Evolutionary conservation across 768 basidiomycete genomes (phyloP), one percentile per base, ranked within the genome.

Genomic region (Termitomyces sp.): DNA sequence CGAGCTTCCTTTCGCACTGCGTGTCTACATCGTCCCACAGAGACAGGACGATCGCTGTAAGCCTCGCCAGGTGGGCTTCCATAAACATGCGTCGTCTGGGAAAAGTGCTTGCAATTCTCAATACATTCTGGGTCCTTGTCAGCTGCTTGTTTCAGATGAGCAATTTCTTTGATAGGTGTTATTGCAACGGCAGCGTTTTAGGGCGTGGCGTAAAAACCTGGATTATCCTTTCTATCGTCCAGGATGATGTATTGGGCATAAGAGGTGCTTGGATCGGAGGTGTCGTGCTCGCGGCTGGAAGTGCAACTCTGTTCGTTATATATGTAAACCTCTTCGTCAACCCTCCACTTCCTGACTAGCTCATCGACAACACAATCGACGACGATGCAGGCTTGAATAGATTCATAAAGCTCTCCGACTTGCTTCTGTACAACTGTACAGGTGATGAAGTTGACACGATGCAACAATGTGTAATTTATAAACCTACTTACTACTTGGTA

Each of bases 251-350:
- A 3, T 20, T 33, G 10, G 27, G 53, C 42, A 69, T 70, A 60
- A 64, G 53, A 29, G 33, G 11, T 0, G 69, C 70, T 13, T 76
- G 76, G 75, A 65, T 69, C 47, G 71, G 73, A 0, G 76, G 68
- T 1, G 65, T 73, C 0, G 58, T 53, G 16, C 60, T 77, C 3
- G 66, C 68, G 3, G 54, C 63, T 29, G 44, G 47, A 0, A 60
- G 49, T 54, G 68, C 66, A 3, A 10, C 42, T 0, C 23, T 64
- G 23, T 73, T 69, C 31, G 59, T 70, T 0, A 57, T 60, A 3
- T 59, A 61, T 51, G 62, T 73, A 3, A 66, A 64, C 47, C 54
- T 73, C 10, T 33, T 66, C 16, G 50, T 29, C 29, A 29, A 29
- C 9, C 3, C 29, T 29, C 29, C 29, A 29, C 29, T 29, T 9